Evolutionary conservation across 1,139 yeast genomes (phyloP).

Genomic region (Saccharomyces hybrid): DNA sequence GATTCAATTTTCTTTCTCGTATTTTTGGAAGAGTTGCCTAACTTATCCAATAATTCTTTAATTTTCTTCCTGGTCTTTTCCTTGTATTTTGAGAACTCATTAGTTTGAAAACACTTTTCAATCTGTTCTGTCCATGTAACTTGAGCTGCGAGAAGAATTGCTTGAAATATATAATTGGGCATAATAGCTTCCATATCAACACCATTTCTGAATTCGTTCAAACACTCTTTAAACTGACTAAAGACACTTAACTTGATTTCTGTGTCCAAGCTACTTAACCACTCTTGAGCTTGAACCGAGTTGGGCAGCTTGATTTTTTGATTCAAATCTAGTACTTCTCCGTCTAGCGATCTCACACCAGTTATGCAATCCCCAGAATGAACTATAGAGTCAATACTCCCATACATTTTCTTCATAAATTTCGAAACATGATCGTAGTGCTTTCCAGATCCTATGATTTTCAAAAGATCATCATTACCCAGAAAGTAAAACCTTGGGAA

Average conservation of each 20-base stretch:
- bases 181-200: conserved; percentile 14
- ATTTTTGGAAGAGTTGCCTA: not conserved
- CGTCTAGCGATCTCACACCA: conserved; percentile 54
- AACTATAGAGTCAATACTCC: conserved; percentile 48
- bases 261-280: conserved; percentile 56
- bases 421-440: conserved; percentile 46
- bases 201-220: conserved; percentile 16
- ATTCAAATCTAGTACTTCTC: conserved; percentile 46
- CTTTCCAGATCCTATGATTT: conserved; percentile 63
- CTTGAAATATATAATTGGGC: conserved; percentile 48
- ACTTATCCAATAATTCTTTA: not conserved
- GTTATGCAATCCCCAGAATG: conserved; percentile 39
- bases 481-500: conserved; percentile 83
- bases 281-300: conserved; percentile 33
- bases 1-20: conserved; percentile 46
- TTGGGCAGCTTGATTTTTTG: conserved; percentile 39
- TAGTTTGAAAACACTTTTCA: conserved; percentile 29
- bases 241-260: conserved; percentile 48
- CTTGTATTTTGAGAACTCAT: conserved; percentile 9
- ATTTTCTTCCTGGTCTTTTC: not conserved
- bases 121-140: conserved; percentile 45
- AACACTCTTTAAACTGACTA: conserved; percentile 29
- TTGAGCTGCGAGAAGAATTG: conserved; percentile 50
- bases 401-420: conserved; percentile 66
- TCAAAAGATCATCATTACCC: conserved; percentile 85